These are phyloP conservation scores for Brassica carinata DNA, from an alignment of 345 rosid genomes.

Conservation along the genomic window DNA sequence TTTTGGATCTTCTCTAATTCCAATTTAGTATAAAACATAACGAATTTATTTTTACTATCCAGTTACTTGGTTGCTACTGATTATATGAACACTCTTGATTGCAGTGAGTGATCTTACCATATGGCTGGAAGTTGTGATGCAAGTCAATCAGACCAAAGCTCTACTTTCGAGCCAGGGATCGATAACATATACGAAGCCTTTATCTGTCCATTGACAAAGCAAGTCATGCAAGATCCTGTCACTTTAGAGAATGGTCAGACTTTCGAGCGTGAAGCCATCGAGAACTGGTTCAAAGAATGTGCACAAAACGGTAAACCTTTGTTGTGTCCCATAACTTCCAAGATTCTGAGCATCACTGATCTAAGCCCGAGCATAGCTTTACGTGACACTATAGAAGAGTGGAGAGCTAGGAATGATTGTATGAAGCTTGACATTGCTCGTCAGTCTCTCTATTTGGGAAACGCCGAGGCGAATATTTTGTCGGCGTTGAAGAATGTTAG, in stretches of 20 bases:
- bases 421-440: conserved; percentile 84
- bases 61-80: neutral
- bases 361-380: conserved; percentile 82
- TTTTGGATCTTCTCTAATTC: no score
- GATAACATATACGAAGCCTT: conserved; percentile 88
- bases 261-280: conserved; percentile 90
- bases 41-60: no score
- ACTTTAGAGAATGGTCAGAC: conserved; percentile 83
- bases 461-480: conserved; percentile 69
- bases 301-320: conserved; percentile 57
- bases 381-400: conserved; percentile 86
- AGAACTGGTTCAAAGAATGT: conserved; percentile 85
- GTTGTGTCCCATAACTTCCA: conserved; percentile 78
- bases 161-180: conserved; percentile 61
- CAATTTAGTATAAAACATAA: no score
- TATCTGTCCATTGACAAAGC: conserved; percentile 89
- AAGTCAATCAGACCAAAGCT: conserved; percentile 80
- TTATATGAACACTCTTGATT: neutral
- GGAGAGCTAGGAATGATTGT: conserved; percentile 91
- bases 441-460: conserved; percentile 58
- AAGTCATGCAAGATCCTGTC: conserved; percentile 90
- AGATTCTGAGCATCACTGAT: conserved; percentile 60
- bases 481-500: conserved; percentile 59
- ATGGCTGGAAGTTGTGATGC: conserved; percentile 72
- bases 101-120: conserved; percentile 35